Conservation (phyloP, 148 eudicot genomes). For the Chenopodium suecicum region DNA sequence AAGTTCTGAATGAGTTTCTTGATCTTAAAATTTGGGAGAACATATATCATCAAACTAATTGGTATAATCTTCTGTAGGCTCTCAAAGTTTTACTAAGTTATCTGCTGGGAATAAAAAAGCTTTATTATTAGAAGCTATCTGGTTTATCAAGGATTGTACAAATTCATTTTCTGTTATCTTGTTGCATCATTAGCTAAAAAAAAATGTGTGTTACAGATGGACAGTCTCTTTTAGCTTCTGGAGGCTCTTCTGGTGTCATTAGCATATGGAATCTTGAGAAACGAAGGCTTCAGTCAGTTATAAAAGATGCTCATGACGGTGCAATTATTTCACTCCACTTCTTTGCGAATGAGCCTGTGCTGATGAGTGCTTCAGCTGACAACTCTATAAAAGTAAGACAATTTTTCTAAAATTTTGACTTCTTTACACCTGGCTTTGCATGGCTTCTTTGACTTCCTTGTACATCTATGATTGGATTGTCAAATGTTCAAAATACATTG, state of each 20-base stretch:
- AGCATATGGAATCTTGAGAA: constrained; percentile 99
- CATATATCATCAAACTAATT: background rate
- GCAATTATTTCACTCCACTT: constrained; percentile 85
- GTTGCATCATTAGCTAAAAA: background rate
- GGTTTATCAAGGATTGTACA: background rate
- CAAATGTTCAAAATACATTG: background rate
- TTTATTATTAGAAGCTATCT: background rate
- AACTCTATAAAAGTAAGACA: constrained; percentile 75
- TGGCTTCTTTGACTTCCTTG: background rate
- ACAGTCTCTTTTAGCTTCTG: constrained; percentile 94
- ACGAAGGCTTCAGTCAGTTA: constrained; percentile 87
- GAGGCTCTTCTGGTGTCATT: constrained; percentile 94
- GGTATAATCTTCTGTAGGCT: background rate
- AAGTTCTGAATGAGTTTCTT: background rate
- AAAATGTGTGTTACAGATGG: constrained; percentile 51
- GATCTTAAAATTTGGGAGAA: background rate
- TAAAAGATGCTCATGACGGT: constrained; percentile 87
- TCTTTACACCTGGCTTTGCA: background rate
- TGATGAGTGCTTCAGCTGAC: constrained; percentile 93
- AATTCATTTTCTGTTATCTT: background rate
- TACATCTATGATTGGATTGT: background rate
- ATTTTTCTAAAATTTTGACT: background rate
- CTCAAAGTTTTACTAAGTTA: background rate
- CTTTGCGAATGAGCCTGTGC: constrained; percentile 87
- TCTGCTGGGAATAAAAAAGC: background rate